Evolutionary conservation across 2,329 filamentous ascomycete genomes (phyloP).

Genomic region (Epichloe gansuensis): DNA sequence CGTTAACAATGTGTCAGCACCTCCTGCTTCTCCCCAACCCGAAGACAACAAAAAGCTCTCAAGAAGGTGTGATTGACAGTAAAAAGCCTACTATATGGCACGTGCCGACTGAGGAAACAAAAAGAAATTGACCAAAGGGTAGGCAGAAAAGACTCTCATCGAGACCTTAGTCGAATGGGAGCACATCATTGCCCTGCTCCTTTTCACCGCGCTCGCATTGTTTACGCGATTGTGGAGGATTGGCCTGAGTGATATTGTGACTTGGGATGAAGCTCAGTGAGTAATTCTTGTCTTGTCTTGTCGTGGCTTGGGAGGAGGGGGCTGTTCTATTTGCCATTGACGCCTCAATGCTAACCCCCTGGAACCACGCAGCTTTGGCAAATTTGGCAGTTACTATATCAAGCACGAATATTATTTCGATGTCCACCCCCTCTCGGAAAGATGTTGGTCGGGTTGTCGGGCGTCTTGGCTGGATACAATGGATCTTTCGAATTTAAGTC

Average conservation of each 20-base stretch:
- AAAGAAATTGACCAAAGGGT: constrained; percentile 9
- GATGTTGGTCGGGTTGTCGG: constrained; percentile 94
- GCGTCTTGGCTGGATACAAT: constrained; percentile 95
- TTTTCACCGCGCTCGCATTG: constrained; percentile 50
- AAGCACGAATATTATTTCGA: constrained; percentile 98
- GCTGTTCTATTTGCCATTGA: neutral
- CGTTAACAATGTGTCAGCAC: constrained; percentile 24
- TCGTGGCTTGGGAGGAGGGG: too few species aligned
- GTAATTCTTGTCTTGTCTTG: constrained; percentile 12
- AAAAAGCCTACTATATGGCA: neutral
- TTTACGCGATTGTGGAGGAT: constrained; percentile 61
- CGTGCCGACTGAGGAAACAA: neutral
- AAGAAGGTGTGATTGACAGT: constrained; percentile 36
- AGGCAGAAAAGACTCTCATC: constrained; percentile 40
- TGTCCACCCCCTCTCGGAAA: constrained; percentile 93
- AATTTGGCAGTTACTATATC: constrained; percentile 98
- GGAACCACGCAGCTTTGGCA: constrained; percentile 56
- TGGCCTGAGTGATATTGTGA: constrained; percentile 53
- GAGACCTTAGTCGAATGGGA: constrained; percentile 53
- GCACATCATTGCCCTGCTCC: constrained; percentile 45
- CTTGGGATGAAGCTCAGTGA: constrained; percentile 56
- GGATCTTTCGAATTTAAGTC: constrained; percentile 99
- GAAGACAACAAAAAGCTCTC: constrained; percentile 46
- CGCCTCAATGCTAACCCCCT: constrained; percentile 12
- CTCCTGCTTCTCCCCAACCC: constrained; percentile 28